phyloP scores from a whole-genome alignment of 805 yeast genomes.

The Isabelozyma pseudorhagii region DNA sequence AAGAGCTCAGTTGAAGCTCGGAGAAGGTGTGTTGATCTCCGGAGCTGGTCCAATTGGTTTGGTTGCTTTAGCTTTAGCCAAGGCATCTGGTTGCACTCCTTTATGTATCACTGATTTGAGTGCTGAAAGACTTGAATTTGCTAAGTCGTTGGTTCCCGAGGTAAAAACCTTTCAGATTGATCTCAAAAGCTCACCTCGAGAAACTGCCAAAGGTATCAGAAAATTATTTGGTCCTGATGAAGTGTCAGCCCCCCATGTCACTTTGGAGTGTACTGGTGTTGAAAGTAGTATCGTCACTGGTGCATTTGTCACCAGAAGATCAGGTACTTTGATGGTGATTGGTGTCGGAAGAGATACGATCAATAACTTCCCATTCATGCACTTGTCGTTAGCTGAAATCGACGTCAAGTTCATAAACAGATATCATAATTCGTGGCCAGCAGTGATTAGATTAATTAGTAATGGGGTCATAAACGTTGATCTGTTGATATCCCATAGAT shows the following conservation, averaged over 20 bases:
- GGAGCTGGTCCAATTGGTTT: slow-evolving; percentile 66
- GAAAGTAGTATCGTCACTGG: slow-evolving; percentile 71
- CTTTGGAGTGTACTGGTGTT: slow-evolving; percentile 86
- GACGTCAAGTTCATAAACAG: slow-evolving; percentile 74
- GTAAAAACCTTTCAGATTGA: slow-evolving; percentile 43
- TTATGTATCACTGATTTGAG: slow-evolving; percentile 49
- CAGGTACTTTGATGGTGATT: slow-evolving; percentile 77
- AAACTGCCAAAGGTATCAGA: slow-evolving; percentile 38
- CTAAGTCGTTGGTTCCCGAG: slow-evolving; percentile 44
- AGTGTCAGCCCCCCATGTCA: slow-evolving; percentile 48
- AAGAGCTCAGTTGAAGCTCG: slow-evolving; percentile 45
- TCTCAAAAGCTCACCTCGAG: slow-evolving; percentile 22
- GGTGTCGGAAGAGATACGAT: slow-evolving; percentile 76
- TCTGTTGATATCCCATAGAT: slow-evolving; percentile 69
- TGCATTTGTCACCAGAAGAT: slow-evolving; percentile 55
- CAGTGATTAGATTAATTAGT: slow-evolving; percentile 62
- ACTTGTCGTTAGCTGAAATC: slow-evolving; percentile 64
- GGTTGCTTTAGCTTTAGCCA: slow-evolving; percentile 44
- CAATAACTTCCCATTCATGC: slow-evolving; percentile 68
- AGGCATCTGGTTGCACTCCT: slow-evolving; percentile 54
- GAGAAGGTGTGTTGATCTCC: slow-evolving; percentile 45
- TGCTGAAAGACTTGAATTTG: slow-evolving; percentile 43
- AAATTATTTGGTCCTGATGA: slow-evolving; percentile 32
- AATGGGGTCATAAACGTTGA: slow-evolving; percentile 29
- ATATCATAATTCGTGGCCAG: slow-evolving; percentile 75